Evolutionary conservation across 1,139 yeast species (phyloP).

Genomic region (Blastobotrys capitulatus): DNA sequence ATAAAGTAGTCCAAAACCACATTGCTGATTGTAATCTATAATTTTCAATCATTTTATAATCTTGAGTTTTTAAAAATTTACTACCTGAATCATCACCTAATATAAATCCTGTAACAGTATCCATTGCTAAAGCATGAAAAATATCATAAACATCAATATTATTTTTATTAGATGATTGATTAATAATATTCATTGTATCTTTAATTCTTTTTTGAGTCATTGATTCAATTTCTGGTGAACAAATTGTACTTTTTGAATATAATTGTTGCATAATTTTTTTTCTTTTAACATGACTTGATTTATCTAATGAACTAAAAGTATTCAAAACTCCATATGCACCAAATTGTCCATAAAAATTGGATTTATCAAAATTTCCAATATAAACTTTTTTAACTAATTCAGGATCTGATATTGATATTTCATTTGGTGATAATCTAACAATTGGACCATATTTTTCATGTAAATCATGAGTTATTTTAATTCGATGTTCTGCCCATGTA

Average conservation of each 20-base stretch:
- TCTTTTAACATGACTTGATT: constrained; percentile 45
- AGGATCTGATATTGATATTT: constrained; percentile 54
- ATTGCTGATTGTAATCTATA: constrained; percentile 56
- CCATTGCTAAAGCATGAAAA: constrained; percentile 70
- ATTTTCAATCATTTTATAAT: constrained; percentile 23
- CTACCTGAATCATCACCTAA: constrained; percentile 46
- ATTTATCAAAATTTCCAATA: constrained; percentile 52
- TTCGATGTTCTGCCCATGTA: constrained; percentile 52
- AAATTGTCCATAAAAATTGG: constrained; percentile 57
- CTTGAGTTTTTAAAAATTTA: constrained; percentile 37
- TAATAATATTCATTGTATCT: constrained; percentile 25
- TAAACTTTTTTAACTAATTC: constrained; percentile 53
- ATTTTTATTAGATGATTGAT: constrained; percentile 8
- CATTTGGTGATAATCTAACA: constrained; percentile 57
- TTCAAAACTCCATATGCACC: constrained; percentile 53
- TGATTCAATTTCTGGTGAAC: constrained; percentile 28
- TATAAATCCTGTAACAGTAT: constrained; percentile 57
- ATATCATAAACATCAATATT: constrained; percentile 52
- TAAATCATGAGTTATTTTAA: constrained; percentile 43
- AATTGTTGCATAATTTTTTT: constrained; percentile 23
- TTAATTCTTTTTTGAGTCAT: constrained; percentile 32
- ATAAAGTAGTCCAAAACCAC: constrained; percentile 64
- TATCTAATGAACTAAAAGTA: constrained; percentile 52
- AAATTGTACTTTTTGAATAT: constrained; percentile 30
- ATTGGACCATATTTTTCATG: constrained; percentile 57